Percentiles rank a stretch among this genome's conserved stretches.
Conservation (phyloP, 2,329 filamentous ascomycete genomes). For the Cyanodermella asteris region DNA sequence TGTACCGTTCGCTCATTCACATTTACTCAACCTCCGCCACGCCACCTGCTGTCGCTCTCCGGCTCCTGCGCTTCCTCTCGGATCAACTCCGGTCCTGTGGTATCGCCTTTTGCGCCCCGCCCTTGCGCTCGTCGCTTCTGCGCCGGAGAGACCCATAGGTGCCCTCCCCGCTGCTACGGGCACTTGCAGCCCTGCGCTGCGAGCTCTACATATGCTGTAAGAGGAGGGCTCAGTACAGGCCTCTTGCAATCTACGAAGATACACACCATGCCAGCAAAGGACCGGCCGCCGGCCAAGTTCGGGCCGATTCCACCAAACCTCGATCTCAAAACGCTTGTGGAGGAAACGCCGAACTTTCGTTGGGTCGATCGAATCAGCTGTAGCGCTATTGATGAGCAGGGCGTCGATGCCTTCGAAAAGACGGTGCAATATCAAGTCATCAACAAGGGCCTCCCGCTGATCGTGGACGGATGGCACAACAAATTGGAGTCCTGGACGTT, state of each 20-base stretch:
- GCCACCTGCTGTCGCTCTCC: too few species aligned
- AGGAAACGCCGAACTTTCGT: constrained; percentile 62
- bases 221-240: not conserved
- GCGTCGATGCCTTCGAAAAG: constrained; percentile 62
- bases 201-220: not conserved
- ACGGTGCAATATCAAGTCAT: constrained; percentile 69
- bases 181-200: too few species aligned
- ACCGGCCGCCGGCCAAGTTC: constrained; percentile 74
- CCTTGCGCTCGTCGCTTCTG: too few species aligned
- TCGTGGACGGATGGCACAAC: constrained; percentile 73
- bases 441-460: constrained; percentile 62
- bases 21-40: too few species aligned
- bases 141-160: too few species aligned
- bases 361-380: constrained; percentile 64
- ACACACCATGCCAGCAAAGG: constrained; percentile 66
- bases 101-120: too few species aligned
- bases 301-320: constrained; percentile 76
- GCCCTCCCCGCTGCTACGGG: too few species aligned
- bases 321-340: constrained; percentile 53
- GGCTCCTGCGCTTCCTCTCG: too few species aligned
- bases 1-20: too few species aligned
- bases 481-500: constrained; percentile 59
- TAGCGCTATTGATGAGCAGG: constrained; percentile 55
- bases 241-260: constrained; percentile 10
- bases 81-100: too few species aligned